These are phyloP conservation scores for Tylopilus balloui DNA, from an alignment of 768 basidiomycete genomes.

Conservation along the genomic window DNA sequence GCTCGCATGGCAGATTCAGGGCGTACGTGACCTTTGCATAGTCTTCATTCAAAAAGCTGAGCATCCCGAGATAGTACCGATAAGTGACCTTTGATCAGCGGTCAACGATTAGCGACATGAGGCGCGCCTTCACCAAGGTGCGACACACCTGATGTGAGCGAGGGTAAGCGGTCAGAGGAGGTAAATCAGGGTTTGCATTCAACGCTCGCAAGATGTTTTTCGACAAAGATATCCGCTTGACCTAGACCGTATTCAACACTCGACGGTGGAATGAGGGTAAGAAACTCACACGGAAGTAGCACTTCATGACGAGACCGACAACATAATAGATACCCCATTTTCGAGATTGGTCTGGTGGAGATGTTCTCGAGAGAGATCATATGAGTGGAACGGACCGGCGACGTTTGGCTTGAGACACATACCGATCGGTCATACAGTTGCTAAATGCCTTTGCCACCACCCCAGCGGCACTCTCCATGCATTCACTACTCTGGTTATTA, in stretches of 20 bases:
- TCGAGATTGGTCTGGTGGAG: constrained; percentile 67
- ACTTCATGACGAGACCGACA: constrained; percentile 86
- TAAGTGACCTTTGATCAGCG: constrained; percentile 70
- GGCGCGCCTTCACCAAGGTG: constrained; percentile 7
- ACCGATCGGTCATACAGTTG: constrained; percentile 83
- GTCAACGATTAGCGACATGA: constrained; percentile 12
- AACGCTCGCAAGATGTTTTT: constrained; percentile 91
- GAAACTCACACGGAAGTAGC: constrained; percentile 80
- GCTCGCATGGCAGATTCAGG: not conserved
- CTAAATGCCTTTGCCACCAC: constrained; percentile 88
- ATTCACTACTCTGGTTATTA: constrained; percentile 53
- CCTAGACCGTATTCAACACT: constrained; percentile 39
- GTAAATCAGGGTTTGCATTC: constrained; percentile 80
- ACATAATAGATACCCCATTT: constrained; percentile 94
- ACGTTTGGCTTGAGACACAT: constrained; percentile 9
- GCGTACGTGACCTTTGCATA: constrained; percentile 62
- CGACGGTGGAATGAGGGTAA: not conserved
- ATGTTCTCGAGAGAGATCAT: constrained; percentile 40
- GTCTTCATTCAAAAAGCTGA: constrained; percentile 90
- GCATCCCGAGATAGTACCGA: constrained; percentile 91
- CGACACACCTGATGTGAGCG: constrained; percentile 73
- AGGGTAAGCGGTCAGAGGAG: constrained; percentile 70
- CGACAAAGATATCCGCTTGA: constrained; percentile 85
- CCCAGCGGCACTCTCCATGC: constrained; percentile 84
- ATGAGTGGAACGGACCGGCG: not conserved